These are phyloP conservation scores for Zizania palustris DNA, from an alignment of 202 grass and related monocot genomes.

Conservation along the genomic window DNA sequence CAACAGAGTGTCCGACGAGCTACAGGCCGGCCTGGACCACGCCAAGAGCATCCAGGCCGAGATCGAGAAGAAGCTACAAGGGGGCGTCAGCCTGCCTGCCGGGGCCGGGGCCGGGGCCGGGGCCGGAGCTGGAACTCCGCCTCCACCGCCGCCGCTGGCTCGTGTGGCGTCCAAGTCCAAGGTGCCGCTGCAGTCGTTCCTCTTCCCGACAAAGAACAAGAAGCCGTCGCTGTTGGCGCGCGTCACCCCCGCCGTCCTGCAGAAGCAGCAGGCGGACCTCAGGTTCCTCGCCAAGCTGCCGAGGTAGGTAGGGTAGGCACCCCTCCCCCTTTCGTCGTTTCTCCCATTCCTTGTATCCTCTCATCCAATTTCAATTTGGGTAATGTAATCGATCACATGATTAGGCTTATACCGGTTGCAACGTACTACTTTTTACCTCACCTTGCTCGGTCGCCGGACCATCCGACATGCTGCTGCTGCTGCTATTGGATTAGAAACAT, in stretches of 20 bases:
- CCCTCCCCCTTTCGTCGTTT: too few species aligned
- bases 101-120: too few species aligned
- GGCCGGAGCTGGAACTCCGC: background rate
- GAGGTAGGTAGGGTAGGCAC: constrained; percentile 38
- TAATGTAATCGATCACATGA: too few species aligned
- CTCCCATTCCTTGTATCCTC: too few species aligned
- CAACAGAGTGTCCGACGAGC: constrained; percentile 71
- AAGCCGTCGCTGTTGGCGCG: constrained; percentile 69
- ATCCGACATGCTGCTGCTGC: too few species aligned
- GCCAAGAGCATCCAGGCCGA: constrained; percentile 63
- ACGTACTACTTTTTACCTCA: too few species aligned
- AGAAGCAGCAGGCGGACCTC: constrained; percentile 59
- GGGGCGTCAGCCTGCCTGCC: constrained; percentile 44
- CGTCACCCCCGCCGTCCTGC: constrained; percentile 62
- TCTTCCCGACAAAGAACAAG: constrained; percentile 77
- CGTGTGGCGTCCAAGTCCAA: constrained; percentile 49
- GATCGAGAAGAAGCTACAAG: constrained; percentile 56
- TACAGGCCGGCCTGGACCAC: constrained; percentile 72
- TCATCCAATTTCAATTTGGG: too few species aligned
- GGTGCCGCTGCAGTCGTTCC: constrained; percentile 74
- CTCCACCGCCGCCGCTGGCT: constrained; percentile 17
- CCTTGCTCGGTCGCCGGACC: too few species aligned
- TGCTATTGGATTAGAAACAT: too few species aligned
- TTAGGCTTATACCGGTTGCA: too few species aligned
- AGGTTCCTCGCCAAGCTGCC: constrained; percentile 53